Evolutionary conservation across 768 basidiomycete species (phyloP).

Genomic region (Pleurotus tuber-regium): DNA sequence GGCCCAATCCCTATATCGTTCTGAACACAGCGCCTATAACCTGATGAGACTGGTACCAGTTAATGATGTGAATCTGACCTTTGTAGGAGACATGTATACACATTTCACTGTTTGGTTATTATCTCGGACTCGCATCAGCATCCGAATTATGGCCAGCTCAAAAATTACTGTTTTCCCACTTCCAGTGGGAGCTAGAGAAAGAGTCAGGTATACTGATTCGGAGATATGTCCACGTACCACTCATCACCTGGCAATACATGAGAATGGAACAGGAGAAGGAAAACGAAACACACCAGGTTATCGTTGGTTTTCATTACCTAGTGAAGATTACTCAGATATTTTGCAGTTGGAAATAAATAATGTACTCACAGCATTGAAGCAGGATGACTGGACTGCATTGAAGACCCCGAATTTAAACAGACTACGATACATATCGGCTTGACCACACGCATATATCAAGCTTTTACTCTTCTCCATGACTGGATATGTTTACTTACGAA

Average conservation of each 20-base stretch:
- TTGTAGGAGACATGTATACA: slow-evolving; percentile 93
- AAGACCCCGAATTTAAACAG: slow-evolving; percentile 89
- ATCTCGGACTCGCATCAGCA: slow-evolving; percentile 47
- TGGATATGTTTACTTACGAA: slow-evolving; percentile 46
- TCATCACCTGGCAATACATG: slow-evolving; percentile 53
- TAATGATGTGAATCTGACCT: slow-evolving; percentile 40
- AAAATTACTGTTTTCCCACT: slow-evolving; percentile 96
- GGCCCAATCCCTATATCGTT: slow-evolving; percentile 83
- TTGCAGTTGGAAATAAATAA: neutral
- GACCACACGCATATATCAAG: slow-evolving; percentile 11
- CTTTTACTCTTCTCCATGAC: neutral
- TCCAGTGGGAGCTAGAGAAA: slow-evolving; percentile 82
- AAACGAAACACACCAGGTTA: slow-evolving; percentile 53
- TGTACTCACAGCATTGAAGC: slow-evolving; percentile 66
- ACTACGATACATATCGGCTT: slow-evolving; percentile 78
- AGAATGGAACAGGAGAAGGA: slow-evolving; percentile 13
- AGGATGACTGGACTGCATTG: slow-evolving; percentile 87
- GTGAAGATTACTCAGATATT: neutral
- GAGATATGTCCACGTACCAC: slow-evolving; percentile 41
- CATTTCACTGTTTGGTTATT: slow-evolving; percentile 51
- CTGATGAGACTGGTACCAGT: neutral
- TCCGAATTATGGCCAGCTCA: slow-evolving; percentile 82
- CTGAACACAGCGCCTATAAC: slow-evolving; percentile 79
- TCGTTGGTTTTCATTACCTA: slow-evolving; percentile 59
- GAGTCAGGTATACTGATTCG: neutral